Evolutionary conservation across 306 rosid genomes (phyloP), one percentile per base, ranked within the genome.

Genomic region (Myrica gale): DNA sequence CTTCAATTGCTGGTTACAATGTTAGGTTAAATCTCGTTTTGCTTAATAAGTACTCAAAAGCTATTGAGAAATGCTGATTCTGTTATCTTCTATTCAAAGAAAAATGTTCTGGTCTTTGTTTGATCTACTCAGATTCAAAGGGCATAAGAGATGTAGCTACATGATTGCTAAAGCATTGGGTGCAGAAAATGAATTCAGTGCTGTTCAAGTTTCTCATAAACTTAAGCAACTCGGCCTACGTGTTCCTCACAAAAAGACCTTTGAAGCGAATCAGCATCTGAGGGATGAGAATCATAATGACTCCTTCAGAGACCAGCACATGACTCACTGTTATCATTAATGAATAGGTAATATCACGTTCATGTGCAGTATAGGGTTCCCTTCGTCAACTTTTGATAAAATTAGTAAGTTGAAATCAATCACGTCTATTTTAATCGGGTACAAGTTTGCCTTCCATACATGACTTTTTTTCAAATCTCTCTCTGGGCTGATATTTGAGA

Each of bases 121-220:
- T 47, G 75, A 21, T 54, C 4, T 54, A 63, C 77, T 17, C 77
- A 83, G 98, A 82, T 94, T 91, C 78, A 94, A 94, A 82, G 97
- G 86, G 74, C 91, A 94, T 60, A 85, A 78, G 82, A 88, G 90
- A 79, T 94, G 97, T 80, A 90, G 88, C 80, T 84, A 78, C 79
- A 88, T 90, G 98, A 91, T 94, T 85, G 97, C 98, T 72, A 90
- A 84, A 78, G 91, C 91, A 75, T 83, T 90, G 85, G 96, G 85
- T 74, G 84, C 55, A 23, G 89, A 84, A 73, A 84, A 80, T 54
- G 86, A 94, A 79, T 82, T 88, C 80, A 87, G 90, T 48, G 82
- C 98, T 84, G 78, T 87, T 6, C 95, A 87, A 80, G 89, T 94
- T 82, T 88, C 90, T 79, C 90, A 81, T 70, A 92, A 91, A 77